Base-by-base conservation (phyloP, 2,329 filamentous ascomycete species). In the Apiospora phragmitis region DNA sequence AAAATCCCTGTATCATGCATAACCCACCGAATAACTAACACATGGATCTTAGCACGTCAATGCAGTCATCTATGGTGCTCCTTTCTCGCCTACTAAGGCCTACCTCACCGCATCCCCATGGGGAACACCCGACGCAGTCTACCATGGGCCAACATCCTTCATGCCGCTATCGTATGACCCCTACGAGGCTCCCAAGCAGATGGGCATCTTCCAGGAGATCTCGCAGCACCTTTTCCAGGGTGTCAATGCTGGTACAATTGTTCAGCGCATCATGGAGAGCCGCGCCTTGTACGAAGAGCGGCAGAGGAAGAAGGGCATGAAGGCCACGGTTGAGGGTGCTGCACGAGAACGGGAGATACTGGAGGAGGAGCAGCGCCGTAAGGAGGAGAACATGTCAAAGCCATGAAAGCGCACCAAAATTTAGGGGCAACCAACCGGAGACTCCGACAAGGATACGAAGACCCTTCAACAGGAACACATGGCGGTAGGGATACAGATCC, bases 141-240 rank as follows among this genome's bases (percentile, higher is more conserved):
- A 98, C 82, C 96, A 99, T 83, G 96, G 96, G n/a, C 94, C 94
- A 8, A 99, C 96, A 0, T 89, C 93, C 16, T 98, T 97, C 80
- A 96, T 97, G 85, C 93, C 91, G 78, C 79, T 90, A 32, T 93
- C 91, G 7, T 93, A 93, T 79, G 93, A 95, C 77, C 93, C 93
- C 1, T 98, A 98, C 83, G 86, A 87, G 38, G 93, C 90, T 18
- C 91, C 94, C 69, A 96, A 95, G 81, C 85, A 87, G 66, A 90
- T 97, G 85, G 92, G 92, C 43, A 94, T 99, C 78, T 97, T 97
- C 85, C 88, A 86, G 51, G 90, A 97, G 79, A 91, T 97, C 55
- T 88, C 89, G 14, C 81, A 85, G 68, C 96, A 99, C 82, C 86
- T 89, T 26, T 99, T 95, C 80, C 88, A 93, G 74, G 88, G 94